These are phyloP conservation scores for Pholiota microspora DNA, from an alignment of 768 basidiomycete genomes.

Conservation along the genomic window DNA sequence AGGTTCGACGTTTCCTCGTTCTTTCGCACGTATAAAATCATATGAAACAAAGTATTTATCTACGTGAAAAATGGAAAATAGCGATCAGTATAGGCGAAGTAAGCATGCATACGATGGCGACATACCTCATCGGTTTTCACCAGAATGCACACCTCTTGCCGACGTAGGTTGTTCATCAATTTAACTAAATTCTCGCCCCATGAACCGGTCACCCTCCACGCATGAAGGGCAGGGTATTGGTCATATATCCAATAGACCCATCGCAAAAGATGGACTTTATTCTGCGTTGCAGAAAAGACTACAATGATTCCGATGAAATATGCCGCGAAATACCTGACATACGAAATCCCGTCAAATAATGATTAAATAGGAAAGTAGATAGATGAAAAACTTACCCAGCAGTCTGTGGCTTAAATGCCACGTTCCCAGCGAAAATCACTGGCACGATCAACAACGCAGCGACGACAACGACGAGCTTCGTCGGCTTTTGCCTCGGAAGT, in stretches of 20 bases:
- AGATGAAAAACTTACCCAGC: conserved; percentile 40
- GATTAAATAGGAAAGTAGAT: not conserved
- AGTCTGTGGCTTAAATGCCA: conserved; percentile 54
- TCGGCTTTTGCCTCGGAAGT: conserved; percentile 39
- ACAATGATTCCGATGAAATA: conserved; percentile 53
- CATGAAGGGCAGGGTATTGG: conserved; percentile 50
- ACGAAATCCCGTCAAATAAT: not conserved
- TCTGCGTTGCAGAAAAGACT: conserved; percentile 48
- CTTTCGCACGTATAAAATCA: conserved; percentile 60
- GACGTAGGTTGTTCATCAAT: conserved; percentile 43
- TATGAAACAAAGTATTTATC: conserved; percentile 66
- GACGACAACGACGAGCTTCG: conserved; percentile 40
- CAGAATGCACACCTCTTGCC: conserved; percentile 58
- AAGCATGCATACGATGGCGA: not conserved
- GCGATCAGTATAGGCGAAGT: not conserved
- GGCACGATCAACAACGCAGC: conserved; percentile 39
- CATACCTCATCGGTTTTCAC: conserved; percentile 66
- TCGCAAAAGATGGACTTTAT: conserved; percentile 52
- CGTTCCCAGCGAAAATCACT: conserved; percentile 55
- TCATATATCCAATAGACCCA: conserved; percentile 64
- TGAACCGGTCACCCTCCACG: conserved; percentile 29
- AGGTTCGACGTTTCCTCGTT: conserved; percentile 72
- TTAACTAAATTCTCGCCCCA: conserved; percentile 44
- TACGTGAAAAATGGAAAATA: conserved; percentile 22
- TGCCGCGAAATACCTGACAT: conserved; percentile 54